Evolutionary conservation across 768 basidiomycete genomes (phyloP).

Genomic region (Xerocomus brunneocitrinus): DNA sequence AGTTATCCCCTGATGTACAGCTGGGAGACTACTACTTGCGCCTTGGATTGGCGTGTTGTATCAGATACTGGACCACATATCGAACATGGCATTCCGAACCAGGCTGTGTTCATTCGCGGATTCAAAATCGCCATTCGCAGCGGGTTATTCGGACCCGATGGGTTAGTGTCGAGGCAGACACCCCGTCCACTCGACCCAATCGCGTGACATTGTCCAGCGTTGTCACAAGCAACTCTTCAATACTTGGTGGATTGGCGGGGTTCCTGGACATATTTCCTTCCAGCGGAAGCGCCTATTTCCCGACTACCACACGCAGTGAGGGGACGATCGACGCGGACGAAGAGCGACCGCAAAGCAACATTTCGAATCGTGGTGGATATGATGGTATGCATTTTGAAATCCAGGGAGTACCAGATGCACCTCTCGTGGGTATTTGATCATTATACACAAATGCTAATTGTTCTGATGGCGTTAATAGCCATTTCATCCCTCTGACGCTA

Average conservation of each 20-base stretch:
- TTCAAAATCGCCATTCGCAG: conserved; percentile 19
- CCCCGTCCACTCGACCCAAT: not conserved
- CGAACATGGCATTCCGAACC: conserved; percentile 9
- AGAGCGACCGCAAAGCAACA: not conserved
- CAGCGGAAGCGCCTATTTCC: not conserved
- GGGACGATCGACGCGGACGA: not conserved
- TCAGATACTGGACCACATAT: conserved; percentile 1
- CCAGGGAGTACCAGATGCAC: not conserved
- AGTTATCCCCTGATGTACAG: conserved; percentile 2
- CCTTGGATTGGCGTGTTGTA: conserved; percentile 5
- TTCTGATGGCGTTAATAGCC: not conserved
- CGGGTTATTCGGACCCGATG: not conserved
- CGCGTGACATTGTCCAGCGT: not conserved
- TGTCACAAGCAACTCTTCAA: not conserved
- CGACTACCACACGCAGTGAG: not conserved
- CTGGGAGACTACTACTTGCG: conserved; percentile 7
- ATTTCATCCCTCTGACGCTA: conserved; percentile 12
- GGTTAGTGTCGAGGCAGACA: not conserved
- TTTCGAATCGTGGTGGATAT: no score
- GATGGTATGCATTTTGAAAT: not conserved
- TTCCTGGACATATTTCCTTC: not conserved
- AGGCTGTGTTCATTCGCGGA: conserved; percentile 26
- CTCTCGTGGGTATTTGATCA: not conserved
- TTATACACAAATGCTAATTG: not conserved
- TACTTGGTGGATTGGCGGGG: not conserved